Percentiles rank a stretch among this genome's conserved stretches.
Conservation (phyloP, 805 yeast genomes). For the Pichia thaimueangensis region DNA sequence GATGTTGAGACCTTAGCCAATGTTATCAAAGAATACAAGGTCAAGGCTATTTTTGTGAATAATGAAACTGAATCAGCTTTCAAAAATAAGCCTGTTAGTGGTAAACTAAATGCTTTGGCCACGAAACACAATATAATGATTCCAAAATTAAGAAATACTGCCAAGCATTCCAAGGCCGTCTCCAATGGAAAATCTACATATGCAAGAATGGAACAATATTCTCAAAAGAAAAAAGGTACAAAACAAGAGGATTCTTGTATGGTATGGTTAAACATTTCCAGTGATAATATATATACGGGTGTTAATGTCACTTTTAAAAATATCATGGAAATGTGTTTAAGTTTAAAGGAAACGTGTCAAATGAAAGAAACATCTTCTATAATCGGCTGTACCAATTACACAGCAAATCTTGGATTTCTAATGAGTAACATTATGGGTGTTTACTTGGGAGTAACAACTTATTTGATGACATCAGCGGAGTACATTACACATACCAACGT, state of each 20-base stretch:
- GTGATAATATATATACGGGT: conserved; percentile 65
- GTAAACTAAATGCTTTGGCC: conserved; percentile 44
- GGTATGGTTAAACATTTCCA: conserved; percentile 63
- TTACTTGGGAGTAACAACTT: conserved; percentile 81
- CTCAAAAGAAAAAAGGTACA: conserved; percentile 22
- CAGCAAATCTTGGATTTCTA: conserved; percentile 80
- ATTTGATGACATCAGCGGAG: conserved; percentile 69
- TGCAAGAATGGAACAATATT: conserved; percentile 35
- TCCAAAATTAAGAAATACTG: conserved; percentile 60
- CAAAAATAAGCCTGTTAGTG: conserved; percentile 60
- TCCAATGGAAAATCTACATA: conserved; percentile 32
- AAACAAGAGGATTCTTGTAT: conserved; percentile 33
- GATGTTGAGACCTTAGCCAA: conserved; percentile 64
- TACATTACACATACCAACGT: conserved; percentile 68
- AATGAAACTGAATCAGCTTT: conserved; percentile 63
- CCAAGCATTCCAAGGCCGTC: conserved; percentile 43
- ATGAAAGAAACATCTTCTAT: conserved; percentile 65
- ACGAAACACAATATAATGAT: conserved; percentile 22
- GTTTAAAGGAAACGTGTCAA: conserved; percentile 87
- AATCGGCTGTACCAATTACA: conserved; percentile 81
- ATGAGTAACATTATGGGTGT: conserved; percentile 82
- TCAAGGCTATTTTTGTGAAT: conserved; percentile 69
- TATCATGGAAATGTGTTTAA: conserved; percentile 75
- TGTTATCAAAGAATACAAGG: conserved; percentile 64
- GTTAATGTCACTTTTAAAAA: conserved; percentile 52